Percentiles rank a stretch among this genome's conserved stretches.
phyloP scores from a whole-genome alignment of 306 rosid species.

The Canavalia ensiformis region DNA sequence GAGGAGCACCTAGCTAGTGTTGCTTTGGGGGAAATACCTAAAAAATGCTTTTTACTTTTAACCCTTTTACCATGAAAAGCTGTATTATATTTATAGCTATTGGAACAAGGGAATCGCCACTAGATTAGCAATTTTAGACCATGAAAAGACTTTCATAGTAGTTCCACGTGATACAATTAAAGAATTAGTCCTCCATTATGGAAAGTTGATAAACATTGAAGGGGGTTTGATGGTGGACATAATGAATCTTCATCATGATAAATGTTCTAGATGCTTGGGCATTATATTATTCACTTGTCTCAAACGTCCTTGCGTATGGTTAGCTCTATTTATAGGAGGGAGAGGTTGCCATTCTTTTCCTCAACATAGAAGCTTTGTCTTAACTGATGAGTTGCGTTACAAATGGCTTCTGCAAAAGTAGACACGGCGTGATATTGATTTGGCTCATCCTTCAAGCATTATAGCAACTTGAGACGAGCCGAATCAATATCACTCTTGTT shows the following conservation, averaged over 20 bases:
- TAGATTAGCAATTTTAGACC: background rate
- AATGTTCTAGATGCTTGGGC: conserved; percentile 51
- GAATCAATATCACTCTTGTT: conserved; percentile 88
- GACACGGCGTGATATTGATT: conserved; percentile 76
- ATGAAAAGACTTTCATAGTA: conserved; percentile 7
- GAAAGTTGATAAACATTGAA: background rate
- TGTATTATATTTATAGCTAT: conserved; percentile 3
- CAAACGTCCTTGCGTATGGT: conserved; percentile 19
- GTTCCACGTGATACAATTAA: conserved; percentile 27
- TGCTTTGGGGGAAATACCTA: too few relatives aligned
- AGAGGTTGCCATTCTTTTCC: conserved; percentile 7
- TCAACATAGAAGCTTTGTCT: conserved; percentile 24
- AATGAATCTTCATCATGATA: conserved; percentile 48
- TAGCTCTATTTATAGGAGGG: conserved; percentile 48
- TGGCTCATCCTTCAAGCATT: conserved; percentile 56
- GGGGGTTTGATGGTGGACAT: conserved; percentile 47
- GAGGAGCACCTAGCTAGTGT: too few relatives aligned
- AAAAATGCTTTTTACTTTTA: too few relatives aligned
- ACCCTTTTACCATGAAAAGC: too few relatives aligned
- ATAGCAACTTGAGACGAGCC: conserved; percentile 60
- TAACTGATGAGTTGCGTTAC: background rate
- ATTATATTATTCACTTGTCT: conserved; percentile 37
- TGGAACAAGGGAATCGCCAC: conserved; percentile 37
- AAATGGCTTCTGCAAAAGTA: conserved; percentile 57
- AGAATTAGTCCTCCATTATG: conserved; percentile 50